phyloP scores from a whole-genome alignment of 768 basidiomycete genomes.

The Calocera cornea region DNA sequence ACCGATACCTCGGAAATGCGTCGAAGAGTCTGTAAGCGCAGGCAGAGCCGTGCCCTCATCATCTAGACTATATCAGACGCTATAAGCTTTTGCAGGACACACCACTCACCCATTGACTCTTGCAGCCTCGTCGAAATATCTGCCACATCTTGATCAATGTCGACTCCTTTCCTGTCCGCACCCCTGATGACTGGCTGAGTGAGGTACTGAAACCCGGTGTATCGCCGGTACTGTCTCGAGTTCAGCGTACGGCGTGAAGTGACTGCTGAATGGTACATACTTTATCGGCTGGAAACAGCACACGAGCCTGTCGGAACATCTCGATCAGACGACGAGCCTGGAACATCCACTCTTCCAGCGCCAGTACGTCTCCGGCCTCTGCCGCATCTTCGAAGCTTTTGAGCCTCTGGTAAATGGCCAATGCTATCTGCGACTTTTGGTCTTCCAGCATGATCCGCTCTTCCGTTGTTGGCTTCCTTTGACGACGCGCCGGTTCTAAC shows the following conservation, averaged over 20 bases:
- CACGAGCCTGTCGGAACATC: conserved; percentile 73
- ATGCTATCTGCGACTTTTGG: background rate
- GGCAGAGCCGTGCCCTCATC: conserved; percentile 33
- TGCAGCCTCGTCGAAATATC: conserved; percentile 65
- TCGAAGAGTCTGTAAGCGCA: conserved; percentile 34
- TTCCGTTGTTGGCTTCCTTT: background rate
- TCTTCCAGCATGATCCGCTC: background rate
- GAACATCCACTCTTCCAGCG: conserved; percentile 60
- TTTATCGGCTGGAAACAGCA: conserved; percentile 64
- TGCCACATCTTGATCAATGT: conserved; percentile 49
- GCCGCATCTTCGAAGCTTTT: conserved; percentile 42
- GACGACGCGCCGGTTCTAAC: background rate
- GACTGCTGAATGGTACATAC: conserved; percentile 32
- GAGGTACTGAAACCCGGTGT: conserved; percentile 1
- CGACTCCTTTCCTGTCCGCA: conserved; percentile 7
- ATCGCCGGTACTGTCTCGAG: background rate
- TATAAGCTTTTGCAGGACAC: conserved; percentile 15
- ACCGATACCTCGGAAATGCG: conserved; percentile 63
- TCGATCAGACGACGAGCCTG: conserved; percentile 81
- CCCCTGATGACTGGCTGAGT: conserved; percentile 12
- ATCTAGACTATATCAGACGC: conserved; percentile 45
- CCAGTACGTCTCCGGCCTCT: conserved; percentile 33
- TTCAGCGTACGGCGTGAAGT: background rate
- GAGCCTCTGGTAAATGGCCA: background rate
- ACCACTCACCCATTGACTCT: conserved; percentile 48